Conservation (phyloP, 2,329 filamentous ascomycete species). For the Botrytis medusae region DNA sequence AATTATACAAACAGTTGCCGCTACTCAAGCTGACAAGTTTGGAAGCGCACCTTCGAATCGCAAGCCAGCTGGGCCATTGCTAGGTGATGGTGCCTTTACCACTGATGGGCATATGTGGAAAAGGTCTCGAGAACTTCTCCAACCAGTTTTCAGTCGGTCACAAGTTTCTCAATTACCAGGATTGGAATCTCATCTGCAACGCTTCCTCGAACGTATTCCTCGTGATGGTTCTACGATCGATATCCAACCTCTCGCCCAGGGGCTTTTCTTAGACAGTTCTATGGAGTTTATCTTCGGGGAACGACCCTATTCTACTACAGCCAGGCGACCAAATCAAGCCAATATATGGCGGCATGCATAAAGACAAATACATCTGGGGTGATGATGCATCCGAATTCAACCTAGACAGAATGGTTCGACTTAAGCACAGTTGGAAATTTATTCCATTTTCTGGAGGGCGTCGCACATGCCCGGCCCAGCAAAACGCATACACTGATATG, state of each 20-base stretch:
- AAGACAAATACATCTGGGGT: slow-evolving; percentile 43
- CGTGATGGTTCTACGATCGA: slow-evolving; percentile 54
- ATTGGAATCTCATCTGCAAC: slow-evolving; percentile 59
- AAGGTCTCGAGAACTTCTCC: slow-evolving; percentile 48
- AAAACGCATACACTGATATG: slow-evolving; percentile 17
- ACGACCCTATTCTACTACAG: slow-evolving; percentile 33
- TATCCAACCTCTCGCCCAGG: slow-evolving; percentile 61
- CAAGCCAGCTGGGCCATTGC: slow-evolving; percentile 46
- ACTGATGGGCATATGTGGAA: slow-evolving; percentile 53
- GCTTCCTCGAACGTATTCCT: slow-evolving; percentile 57
- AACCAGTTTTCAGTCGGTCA: slow-evolving; percentile 52
- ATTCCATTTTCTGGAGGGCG: slow-evolving; percentile 15
- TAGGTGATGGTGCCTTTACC: slow-evolving; percentile 57
- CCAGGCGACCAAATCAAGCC: slow-evolving; percentile 27
- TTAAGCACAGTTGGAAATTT: slow-evolving; percentile 36
- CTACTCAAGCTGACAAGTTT: slow-evolving; percentile 55
- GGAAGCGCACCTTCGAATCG: slow-evolving; percentile 48
- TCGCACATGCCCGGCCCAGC: slow-evolving; percentile 20
- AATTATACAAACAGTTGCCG: slow-evolving; percentile 56
- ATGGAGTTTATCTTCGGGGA: slow-evolving; percentile 28
- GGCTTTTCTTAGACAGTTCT: slow-evolving; percentile 59
- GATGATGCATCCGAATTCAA: slow-evolving; percentile 41
- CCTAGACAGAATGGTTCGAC: slow-evolving; percentile 44
- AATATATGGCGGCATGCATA: slow-evolving; percentile 40
- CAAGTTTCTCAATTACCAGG: slow-evolving; percentile 51